Conservation (phyloP, 2,329 filamentous ascomycete genomes). For the Paracorniculantispora psalliotae region DNA sequence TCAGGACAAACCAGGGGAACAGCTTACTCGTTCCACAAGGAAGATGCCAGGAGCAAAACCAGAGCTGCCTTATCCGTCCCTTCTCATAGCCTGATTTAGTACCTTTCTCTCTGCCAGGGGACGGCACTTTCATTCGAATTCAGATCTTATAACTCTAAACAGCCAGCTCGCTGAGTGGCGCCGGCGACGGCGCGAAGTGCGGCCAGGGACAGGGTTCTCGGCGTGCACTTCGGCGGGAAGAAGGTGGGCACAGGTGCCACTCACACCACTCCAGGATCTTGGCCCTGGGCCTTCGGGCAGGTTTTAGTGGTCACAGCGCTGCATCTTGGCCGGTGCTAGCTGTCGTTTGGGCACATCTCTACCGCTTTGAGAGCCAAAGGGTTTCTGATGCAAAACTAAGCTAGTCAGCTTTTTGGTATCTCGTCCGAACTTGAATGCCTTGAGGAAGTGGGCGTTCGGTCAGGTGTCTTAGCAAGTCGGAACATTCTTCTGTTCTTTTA, state of each 20-base stretch:
- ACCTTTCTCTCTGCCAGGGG: background rate
- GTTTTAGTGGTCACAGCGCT: background rate
- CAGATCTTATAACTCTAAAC: background rate
- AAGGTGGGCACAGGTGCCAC: background rate
- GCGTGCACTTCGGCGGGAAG: background rate
- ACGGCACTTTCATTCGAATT: background rate
- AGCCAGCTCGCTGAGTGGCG: constrained; percentile 6
- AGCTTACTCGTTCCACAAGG: background rate
- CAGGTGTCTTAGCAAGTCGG: background rate
- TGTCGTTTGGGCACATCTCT: constrained; percentile 1
- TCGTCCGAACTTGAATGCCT: background rate
- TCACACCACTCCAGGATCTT: background rate
- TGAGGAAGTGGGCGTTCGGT: background rate
- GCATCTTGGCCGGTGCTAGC: background rate
- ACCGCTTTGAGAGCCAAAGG: background rate
- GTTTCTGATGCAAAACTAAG: background rate
- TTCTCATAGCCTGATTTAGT: background rate
- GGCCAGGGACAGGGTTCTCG: background rate
- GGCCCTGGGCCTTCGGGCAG: background rate
- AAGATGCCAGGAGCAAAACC: background rate
- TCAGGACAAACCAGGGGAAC: background rate
- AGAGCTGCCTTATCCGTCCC: background rate
- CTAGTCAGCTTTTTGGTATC: constrained; percentile 7
- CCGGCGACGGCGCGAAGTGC: background rate
- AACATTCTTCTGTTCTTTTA: background rate